phyloP scores from a whole-genome alignment of 139 green algal genomes.

The Tetradesmus lagerheimii region DNA sequence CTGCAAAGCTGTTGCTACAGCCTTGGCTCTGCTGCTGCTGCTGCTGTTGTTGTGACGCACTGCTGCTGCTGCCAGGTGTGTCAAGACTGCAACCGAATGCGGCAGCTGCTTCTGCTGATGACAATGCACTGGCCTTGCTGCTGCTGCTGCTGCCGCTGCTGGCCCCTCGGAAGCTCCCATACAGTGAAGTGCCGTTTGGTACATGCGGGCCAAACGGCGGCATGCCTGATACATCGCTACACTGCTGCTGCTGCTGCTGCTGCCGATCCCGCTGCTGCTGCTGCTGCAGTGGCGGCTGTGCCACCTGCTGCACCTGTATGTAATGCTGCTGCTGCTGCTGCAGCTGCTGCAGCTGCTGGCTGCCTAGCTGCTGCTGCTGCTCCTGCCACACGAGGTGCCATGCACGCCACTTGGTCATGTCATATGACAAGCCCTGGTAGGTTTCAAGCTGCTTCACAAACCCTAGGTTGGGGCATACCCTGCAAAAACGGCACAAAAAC shows the following conservation, averaged over 20 bases:
- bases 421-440: slow-evolving; percentile 45
- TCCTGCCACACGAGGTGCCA: slow-evolving; percentile 41
- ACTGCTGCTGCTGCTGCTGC: background rate
- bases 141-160: slow-evolving; percentile 34
- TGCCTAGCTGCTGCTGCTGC: background rate
- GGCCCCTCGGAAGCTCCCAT: background rate
- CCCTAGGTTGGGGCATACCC: slow-evolving; percentile 51
- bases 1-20: background rate
- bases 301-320: background rate
- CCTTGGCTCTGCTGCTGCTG: background rate
- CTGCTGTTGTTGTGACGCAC: slow-evolving; percentile 4
- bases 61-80: background rate
- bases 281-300: background rate
- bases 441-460: slow-evolving; percentile 60
- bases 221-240: background rate
- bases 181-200: background rate
- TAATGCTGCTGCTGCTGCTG: slow-evolving; percentile 38
- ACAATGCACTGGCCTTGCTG: background rate
- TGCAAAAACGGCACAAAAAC: no score
- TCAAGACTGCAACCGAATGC: background rate
- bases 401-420: slow-evolving; percentile 39
- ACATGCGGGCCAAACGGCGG: background rate
- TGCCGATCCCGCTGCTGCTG: background rate
- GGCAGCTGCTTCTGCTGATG: background rate
- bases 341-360: slow-evolving; percentile 1